phyloP scores from a whole-genome alignment of 371 early-diverging fungal species.

The Mucor racemosus region DNA sequence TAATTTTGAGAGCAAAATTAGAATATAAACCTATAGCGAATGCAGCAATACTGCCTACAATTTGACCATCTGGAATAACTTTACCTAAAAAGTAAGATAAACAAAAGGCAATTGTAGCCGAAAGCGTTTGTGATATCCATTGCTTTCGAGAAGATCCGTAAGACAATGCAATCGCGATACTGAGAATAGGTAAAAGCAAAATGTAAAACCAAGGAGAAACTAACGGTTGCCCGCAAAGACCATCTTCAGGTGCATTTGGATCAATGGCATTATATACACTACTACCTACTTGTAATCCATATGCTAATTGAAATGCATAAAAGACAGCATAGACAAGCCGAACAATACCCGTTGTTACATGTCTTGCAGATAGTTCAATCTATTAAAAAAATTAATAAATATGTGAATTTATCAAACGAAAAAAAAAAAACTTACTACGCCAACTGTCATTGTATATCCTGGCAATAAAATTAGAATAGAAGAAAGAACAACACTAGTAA shows the following conservation, averaged over 20 bases:
- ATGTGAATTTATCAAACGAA: background rate
- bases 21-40: constrained; percentile 50
- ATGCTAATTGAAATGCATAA: constrained; percentile 76
- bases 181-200: constrained; percentile 39
- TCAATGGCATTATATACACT: constrained; percentile 41
- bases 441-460: constrained; percentile 71
- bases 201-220: constrained; percentile 47
- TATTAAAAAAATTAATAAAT: constrained; percentile 8
- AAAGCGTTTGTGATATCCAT: constrained; percentile 40
- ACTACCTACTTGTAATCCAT: constrained; percentile 77
- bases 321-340: constrained; percentile 79
- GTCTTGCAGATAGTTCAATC: constrained; percentile 65
- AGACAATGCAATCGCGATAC: constrained; percentile 42
- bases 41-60: constrained; percentile 45
- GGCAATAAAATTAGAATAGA: constrained; percentile 66
- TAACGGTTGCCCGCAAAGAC: constrained; percentile 26
- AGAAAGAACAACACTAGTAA: constrained; percentile 44
- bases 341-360: constrained; percentile 83
- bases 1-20: constrained; percentile 42
- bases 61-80: constrained; percentile 39
- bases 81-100: constrained; percentile 40
- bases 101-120: constrained; percentile 39
- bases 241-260: constrained; percentile 30
- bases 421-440: constrained; percentile 45
- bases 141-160: constrained; percentile 47